phyloP scores from a whole-genome alignment of 176 grass and related monocot genomes.

The Aegilops umbellulata region DNA sequence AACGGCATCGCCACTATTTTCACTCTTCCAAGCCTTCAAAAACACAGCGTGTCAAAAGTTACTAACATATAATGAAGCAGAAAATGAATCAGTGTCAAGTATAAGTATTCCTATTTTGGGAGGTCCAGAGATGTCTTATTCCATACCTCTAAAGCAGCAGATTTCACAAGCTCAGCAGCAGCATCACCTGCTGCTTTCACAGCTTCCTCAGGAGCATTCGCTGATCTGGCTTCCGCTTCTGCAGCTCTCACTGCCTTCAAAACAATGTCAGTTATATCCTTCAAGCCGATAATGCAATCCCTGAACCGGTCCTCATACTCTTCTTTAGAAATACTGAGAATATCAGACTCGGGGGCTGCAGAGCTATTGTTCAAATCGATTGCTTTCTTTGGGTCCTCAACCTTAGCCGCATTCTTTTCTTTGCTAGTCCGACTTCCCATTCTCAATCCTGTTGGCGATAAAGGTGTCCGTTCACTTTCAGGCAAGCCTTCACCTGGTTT shows the following conservation, averaged over 20 bases:
- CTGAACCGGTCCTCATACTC: conserved; percentile 75
- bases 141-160: conserved; percentile 82
- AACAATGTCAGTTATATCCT: conserved; percentile 92
- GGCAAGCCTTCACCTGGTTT: conserved; percentile 55
- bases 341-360: conserved; percentile 9
- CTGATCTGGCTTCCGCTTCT: conserved; percentile 77
- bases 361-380: conserved; percentile 39
- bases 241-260: conserved; percentile 87
- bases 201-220: conserved; percentile 80
- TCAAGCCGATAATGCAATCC: conserved; percentile 91
- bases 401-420: conserved; percentile 41
- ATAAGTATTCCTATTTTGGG: not conserved
- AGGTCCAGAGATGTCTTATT: not conserved
- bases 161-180: conserved; percentile 93
- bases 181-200: conserved; percentile 97
- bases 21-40: conserved; percentile 82
- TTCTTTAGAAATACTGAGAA: conserved; percentile 39
- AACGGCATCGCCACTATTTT: conserved; percentile 63
- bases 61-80: conserved; percentile 8
- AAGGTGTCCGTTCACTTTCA: conserved; percentile 52
- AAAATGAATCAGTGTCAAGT: not conserved
- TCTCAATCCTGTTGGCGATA: conserved; percentile 52
- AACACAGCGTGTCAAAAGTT: not conserved
- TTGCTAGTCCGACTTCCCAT: conserved; percentile 35
- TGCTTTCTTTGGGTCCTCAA: conserved; percentile 51